phyloP scores from a whole-genome alignment of 768 basidiomycete genomes.

The Pulveroboletus sp. region DNA sequence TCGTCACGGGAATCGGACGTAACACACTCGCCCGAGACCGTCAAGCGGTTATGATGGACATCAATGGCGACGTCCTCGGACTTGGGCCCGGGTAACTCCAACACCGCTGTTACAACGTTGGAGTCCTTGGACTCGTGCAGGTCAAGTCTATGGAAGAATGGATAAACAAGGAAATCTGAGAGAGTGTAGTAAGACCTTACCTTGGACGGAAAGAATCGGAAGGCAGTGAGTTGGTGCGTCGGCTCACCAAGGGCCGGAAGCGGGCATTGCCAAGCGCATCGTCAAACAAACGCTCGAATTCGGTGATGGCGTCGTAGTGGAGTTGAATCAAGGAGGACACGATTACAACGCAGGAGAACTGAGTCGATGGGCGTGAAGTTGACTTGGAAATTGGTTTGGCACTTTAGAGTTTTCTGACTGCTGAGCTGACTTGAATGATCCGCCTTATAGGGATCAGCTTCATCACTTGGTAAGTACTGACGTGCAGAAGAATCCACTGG shows the following conservation, averaged over 20 bases:
- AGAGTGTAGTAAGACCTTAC: conserved; percentile 2
- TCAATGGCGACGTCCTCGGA: conserved; percentile 48
- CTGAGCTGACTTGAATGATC: too few species aligned
- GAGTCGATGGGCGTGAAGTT: too few species aligned
- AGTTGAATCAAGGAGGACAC: conserved; percentile 1
- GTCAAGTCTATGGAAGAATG: conserved; percentile 37
- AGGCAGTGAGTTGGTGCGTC: too few species aligned
- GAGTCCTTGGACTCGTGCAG: conserved; percentile 41
- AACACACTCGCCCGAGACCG: conserved; percentile 45
- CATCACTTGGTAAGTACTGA: too few species aligned
- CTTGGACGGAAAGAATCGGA: conserved; percentile 14
- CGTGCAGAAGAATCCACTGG: too few species aligned
- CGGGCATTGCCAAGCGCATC: not conserved
- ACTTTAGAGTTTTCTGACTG: too few species aligned
- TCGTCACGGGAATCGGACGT: conserved; percentile 34
- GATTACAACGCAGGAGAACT: too few species aligned
- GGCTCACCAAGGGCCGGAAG: too few species aligned
- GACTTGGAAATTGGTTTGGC: too few species aligned
- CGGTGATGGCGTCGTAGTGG: conserved; percentile 1
- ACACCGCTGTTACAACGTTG: conserved; percentile 45
- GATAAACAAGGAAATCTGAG: too few species aligned
- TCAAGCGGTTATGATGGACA: conserved; percentile 42
- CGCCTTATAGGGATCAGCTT: too few species aligned
- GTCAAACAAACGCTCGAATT: not conserved
- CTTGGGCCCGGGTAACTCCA: conserved; percentile 41